A percentile compares a stretch with the other conserved stretches of the same genome.
These are phyloP conservation scores for Agrocybe praecox DNA, from an alignment of 768 basidiomycete species.

Conservation along the genomic window DNA sequence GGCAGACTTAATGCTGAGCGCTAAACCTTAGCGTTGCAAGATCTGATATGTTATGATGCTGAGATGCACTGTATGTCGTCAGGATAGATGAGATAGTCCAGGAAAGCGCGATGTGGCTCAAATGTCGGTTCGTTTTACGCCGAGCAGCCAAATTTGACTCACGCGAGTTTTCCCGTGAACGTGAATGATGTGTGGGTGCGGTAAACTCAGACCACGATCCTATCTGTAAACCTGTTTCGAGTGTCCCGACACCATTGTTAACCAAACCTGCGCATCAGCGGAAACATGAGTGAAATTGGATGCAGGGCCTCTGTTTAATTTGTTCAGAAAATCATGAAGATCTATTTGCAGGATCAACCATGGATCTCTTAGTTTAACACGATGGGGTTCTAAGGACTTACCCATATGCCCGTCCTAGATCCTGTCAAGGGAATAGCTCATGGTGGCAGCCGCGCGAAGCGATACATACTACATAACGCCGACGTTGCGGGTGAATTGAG, in stretches of 20 bases:
- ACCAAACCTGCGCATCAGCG: too few relatives aligned
- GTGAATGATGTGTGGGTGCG: slow-evolving; percentile 1
- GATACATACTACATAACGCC: background rate
- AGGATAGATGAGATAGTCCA: background rate
- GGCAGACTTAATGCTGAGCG: slow-evolving; percentile 4
- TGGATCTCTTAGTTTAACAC: background rate
- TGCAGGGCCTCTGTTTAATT: background rate
- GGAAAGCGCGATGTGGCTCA: slow-evolving; percentile 2
- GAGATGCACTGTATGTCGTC: slow-evolving; percentile 6
- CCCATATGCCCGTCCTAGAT: background rate
- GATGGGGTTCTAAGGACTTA: background rate
- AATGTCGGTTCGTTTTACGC: slow-evolving; percentile 9
- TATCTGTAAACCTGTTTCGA: background rate
- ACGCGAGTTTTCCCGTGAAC: slow-evolving; percentile 17
- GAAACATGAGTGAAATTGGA: too few relatives aligned
- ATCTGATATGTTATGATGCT: slow-evolving; percentile 7
- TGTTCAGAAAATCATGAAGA: background rate
- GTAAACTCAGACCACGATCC: background rate
- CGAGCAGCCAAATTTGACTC: slow-evolving; percentile 12
- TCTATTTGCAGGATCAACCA: background rate
- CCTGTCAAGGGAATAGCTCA: background rate
- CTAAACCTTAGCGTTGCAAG: slow-evolving; percentile 17
- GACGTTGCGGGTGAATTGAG: background rate
- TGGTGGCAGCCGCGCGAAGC: background rate
- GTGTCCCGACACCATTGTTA: background rate